Evolutionary conservation across 2,329 filamentous ascomycete species (phyloP), one percentile per base, ranked within the genome.

Genomic region (Coniochaeta prunicola): DNA sequence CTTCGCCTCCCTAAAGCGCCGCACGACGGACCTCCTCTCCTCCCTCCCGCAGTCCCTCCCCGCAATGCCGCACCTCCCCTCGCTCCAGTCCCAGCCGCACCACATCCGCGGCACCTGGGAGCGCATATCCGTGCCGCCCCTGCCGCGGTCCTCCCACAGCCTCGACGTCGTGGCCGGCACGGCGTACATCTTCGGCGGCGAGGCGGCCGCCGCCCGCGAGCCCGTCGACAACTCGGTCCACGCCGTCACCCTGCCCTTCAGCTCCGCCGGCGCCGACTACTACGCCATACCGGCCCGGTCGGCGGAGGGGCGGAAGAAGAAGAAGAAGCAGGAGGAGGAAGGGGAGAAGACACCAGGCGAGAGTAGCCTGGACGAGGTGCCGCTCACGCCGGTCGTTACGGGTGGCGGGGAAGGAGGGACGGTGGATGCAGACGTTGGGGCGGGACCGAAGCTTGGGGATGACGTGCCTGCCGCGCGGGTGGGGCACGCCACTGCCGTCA

Each of bases 91-190:
- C 57, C 24, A 42, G 17, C 31, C 56, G 55, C 28, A 59, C 45
- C 48, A 57, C 58, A 75, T 84, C 64, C 82, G 78, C 64, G 84
- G 78, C 36, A 85, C 83, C 56, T 87, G 84, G 84, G 78, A 85
- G 66, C 81, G 79, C 64, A 77, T 88, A 65, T 69, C 77, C 42
- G 82, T 34, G 78, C 81, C 3, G 64, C 76, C 1, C 53, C 78
- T 92, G 8, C 83, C 84, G 40, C 86, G 90, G 58, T 93, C 90
- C 1, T 92, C 90, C 0, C 90, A 94, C 68, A 81, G 83, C 3
- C 70, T 92, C 64, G 81, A 89, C 48, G 76, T 88, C 42, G 72
- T 87, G 24, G 76, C 74, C 53, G 75, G 79, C 15, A 78, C 76
- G n/a, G 80, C 82, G 50, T 79, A 78, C 66, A 65, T 96, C 66